Conservation (phyloP, 768 basidiomycete species). For the Piloderma croceum region DNA sequence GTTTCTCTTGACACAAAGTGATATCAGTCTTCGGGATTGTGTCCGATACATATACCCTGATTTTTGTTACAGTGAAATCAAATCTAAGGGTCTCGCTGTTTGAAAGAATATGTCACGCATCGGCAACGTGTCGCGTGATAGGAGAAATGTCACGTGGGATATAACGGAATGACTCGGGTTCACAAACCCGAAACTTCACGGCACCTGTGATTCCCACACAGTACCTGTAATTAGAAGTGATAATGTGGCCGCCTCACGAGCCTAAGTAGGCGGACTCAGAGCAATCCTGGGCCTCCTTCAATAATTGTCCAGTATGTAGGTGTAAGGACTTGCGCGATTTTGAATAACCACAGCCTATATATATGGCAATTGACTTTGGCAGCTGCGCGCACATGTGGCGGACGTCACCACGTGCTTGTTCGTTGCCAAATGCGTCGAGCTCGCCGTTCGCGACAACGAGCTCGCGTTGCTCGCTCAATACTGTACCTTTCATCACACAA, state of each 20-base stretch:
- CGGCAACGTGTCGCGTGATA: no score
- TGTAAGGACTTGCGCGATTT: neutral
- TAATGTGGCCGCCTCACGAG: neutral
- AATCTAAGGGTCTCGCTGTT: no score
- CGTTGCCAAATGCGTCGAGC: neutral
- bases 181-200: no score
- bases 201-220: neutral
- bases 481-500: neutral
- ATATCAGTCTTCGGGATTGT: no score
- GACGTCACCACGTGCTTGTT: neutral
- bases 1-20: no score
- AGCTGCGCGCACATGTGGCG: neutral
- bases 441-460: neutral
- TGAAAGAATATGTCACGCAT: no score
- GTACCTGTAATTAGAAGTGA: neutral
- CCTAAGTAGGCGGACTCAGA: neutral
- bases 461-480: neutral
- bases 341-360: neutral
- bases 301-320: neutral
- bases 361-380: neutral
- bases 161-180: no score
- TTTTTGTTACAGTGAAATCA: no score
- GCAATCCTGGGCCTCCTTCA: neutral
- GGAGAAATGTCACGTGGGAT: no score
- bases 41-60: no score